A percentile compares a stretch with the other conserved stretches of the same genome.
Conservation (phyloP, 345 rosid species). For the Bruguiera gymnorhiza region DNA sequence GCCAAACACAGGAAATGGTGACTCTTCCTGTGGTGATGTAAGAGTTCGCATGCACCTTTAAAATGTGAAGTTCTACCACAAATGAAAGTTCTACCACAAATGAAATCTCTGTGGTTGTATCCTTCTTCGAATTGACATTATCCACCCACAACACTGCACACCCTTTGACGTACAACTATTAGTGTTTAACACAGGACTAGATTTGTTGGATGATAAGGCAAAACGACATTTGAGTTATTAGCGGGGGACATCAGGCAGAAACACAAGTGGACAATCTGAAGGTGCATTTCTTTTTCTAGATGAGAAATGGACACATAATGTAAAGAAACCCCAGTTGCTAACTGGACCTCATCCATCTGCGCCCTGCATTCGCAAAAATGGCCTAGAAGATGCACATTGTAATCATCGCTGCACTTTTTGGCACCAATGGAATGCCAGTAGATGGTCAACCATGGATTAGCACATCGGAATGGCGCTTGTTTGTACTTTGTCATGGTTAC, state of each 20-base stretch:
- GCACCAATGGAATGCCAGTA: no score
- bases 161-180: not conserved
- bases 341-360: no score
- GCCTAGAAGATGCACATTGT: no score
- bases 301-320: no score
- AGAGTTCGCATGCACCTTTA: not conserved
- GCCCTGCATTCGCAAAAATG: no score
- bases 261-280: slow-evolving; percentile 14
- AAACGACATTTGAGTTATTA: no score
- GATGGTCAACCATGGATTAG: no score
- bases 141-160: not conserved
- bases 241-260: not conserved
- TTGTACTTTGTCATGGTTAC: no score
- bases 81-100: not conserved
- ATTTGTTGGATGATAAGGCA: not conserved
- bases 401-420: no score
- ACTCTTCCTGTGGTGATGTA: not conserved
- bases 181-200: not conserved
- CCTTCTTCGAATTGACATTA: no score
- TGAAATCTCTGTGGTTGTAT: not conserved
- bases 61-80: not conserved
- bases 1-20: not conserved
- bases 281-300: not conserved
- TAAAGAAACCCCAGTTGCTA: no score
- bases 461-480: no score